These are phyloP conservation scores for Inga leiocalycina DNA, from an alignment of 306 rosid genomes.

Conservation along the genomic window DNA sequence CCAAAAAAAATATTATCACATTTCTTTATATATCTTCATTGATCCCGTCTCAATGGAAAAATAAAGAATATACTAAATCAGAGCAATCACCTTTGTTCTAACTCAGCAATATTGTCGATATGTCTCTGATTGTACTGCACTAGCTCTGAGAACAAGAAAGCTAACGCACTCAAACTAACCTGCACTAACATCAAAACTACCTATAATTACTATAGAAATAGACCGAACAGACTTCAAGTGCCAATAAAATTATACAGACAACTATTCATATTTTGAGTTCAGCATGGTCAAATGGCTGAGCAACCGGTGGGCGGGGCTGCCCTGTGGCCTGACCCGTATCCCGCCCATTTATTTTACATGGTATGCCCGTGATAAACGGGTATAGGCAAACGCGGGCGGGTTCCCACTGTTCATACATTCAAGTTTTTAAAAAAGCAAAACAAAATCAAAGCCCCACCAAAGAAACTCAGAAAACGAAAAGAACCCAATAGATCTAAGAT, in stretches of 20 bases:
- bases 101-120: constrained; percentile 92
- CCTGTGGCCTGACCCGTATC: too few species aligned
- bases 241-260: background rate
- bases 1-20: background rate
- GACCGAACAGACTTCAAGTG: background rate
- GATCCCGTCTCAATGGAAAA: too few species aligned
- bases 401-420: too few species aligned
- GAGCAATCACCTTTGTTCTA: constrained; percentile 78
- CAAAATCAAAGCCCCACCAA: too few species aligned
- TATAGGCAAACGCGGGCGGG: too few species aligned
- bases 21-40: too few species aligned
- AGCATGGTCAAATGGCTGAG: constrained; percentile 36
- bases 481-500: too few species aligned
- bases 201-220: background rate
- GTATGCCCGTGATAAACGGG: too few species aligned
- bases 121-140: constrained; percentile 98
- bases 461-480: too few species aligned
- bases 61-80: too few species aligned
- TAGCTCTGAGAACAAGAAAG: constrained; percentile 96
- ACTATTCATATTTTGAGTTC: background rate
- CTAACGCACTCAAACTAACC: constrained; percentile 99
- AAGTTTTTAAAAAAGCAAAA: too few species aligned
- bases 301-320: constrained; percentile 51
- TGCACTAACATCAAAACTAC: constrained; percentile 36
- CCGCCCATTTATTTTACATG: too few species aligned